A percentile compares a stretch with the other conserved stretches of the same genome.
Conservation (phyloP, 371 early-diverging fungal genomes). For the Batkoa obscura region DNA sequence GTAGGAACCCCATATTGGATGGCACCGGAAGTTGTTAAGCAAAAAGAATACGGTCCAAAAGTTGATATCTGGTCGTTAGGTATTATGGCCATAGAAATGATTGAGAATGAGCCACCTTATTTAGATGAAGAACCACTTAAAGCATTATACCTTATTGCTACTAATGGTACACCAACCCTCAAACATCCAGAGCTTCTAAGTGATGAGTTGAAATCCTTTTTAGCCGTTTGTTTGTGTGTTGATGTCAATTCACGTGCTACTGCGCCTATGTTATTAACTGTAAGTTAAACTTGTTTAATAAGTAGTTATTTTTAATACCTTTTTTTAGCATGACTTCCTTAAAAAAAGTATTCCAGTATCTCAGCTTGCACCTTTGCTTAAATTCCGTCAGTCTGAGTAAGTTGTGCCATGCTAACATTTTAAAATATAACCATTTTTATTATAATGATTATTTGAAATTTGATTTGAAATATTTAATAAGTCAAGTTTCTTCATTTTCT, state of each 20-base stretch:
- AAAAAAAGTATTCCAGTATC: constrained; percentile 16
- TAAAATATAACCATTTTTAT: no score
- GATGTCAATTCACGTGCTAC: constrained; percentile 73
- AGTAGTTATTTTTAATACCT: not conserved
- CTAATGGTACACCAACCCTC: constrained; percentile 89
- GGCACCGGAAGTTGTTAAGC: constrained; percentile 88
- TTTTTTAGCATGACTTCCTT: constrained; percentile 17
- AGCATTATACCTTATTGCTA: constrained; percentile 91
- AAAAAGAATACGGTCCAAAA: constrained; percentile 73
- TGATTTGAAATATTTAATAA: no score
- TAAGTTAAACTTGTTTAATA: not conserved
- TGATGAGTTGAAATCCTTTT: constrained; percentile 61
- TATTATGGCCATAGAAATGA: constrained; percentile 95
- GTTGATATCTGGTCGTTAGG: constrained; percentile 89
- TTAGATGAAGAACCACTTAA: constrained; percentile 85
- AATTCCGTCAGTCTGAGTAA: constrained; percentile 5
- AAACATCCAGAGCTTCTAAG: constrained; percentile 70
- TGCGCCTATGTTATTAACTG: constrained; percentile 30
- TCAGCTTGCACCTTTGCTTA: constrained; percentile 6
- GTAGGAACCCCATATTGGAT: constrained; percentile 93
- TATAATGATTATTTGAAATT: no score
- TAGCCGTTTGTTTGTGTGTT: constrained; percentile 74
- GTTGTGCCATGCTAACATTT: no score
- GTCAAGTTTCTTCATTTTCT: no score
- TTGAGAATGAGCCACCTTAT: constrained; percentile 95